These are phyloP conservation scores for Calocera cornea DNA, from an alignment of 768 basidiomycete species.

Conservation along the genomic window DNA sequence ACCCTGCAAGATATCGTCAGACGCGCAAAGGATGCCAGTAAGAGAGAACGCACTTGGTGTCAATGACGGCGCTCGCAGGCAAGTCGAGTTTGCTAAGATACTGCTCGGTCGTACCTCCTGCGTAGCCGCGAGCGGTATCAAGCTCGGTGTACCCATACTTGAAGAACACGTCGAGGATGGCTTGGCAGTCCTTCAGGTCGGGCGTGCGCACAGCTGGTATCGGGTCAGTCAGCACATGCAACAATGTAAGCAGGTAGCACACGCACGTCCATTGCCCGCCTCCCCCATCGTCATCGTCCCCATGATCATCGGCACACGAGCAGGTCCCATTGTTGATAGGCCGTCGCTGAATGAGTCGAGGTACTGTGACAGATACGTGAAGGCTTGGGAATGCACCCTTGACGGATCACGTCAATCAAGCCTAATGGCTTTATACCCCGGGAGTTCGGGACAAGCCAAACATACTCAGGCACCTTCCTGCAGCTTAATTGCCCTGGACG, in stretches of 20 bases:
- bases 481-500: neutral
- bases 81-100: conserved; percentile 31
- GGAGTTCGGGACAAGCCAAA: neutral
- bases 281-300: conserved; percentile 5
- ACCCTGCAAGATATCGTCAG: conserved; percentile 22
- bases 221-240: neutral
- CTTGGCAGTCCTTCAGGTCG: conserved; percentile 28
- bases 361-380: neutral
- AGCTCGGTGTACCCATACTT: conserved; percentile 33
- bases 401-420: neutral
- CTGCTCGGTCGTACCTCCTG: conserved; percentile 17
- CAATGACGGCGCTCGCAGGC: conserved; percentile 27
- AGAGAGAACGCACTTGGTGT: conserved; percentile 33
- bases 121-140: conserved; percentile 31
- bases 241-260: neutral
- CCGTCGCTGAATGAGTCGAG: neutral
- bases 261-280: conserved; percentile 3
- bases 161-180: conserved; percentile 35
- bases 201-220: conserved; percentile 8
- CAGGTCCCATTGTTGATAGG: neutral
- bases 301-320: conserved; percentile 5
- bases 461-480: neutral
- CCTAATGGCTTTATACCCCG: conserved; percentile 3
- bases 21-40: neutral
- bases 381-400: neutral